These are phyloP conservation scores for Emergomyces orientalis DNA, from an alignment of 2,329 filamentous ascomycete genomes.

Conservation along the genomic window DNA sequence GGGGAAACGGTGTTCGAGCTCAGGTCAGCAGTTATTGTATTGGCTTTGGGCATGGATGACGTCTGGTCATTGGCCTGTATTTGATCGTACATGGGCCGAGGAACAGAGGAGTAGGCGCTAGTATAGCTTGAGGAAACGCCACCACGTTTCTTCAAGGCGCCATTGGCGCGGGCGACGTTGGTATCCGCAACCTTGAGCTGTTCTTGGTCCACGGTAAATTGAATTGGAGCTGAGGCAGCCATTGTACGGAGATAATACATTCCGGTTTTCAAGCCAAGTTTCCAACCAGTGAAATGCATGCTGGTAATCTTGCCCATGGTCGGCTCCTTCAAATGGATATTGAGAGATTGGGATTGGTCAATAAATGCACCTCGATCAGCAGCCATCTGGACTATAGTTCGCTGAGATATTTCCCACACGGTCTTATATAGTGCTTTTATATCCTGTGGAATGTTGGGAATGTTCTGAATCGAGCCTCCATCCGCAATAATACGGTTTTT, in stretches of 20 bases:
- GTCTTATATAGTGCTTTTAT: constrained; percentile 99
- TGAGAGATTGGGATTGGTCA: constrained; percentile 96
- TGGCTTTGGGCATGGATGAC: constrained; percentile 21
- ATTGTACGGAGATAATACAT: constrained; percentile 99
- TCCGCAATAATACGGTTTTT: constrained; percentile 99
- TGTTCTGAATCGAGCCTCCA: constrained; percentile 89
- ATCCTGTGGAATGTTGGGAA: constrained; percentile 90
- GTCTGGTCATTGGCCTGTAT: constrained; percentile 24
- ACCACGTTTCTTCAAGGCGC: constrained; percentile 59
- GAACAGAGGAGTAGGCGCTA: constrained; percentile 51
- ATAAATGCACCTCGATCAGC: constrained; percentile 98
- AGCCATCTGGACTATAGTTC: constrained; percentile 92
- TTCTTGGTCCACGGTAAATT: constrained; percentile 98
- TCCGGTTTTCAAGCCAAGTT: constrained; percentile 96
- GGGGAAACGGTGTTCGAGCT: constrained; percentile 51
- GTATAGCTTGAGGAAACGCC: constrained; percentile 49
- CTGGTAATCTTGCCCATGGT: constrained; percentile 99
- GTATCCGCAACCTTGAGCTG: constrained; percentile 80
- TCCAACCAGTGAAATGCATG: constrained; percentile 99
- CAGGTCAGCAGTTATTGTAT: constrained; percentile 41
- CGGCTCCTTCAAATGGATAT: constrained; percentile 98
- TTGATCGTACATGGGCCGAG: constrained; percentile 54
- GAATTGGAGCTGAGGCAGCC: constrained; percentile 91
- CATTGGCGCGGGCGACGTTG: constrained; percentile 56
- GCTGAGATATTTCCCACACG: constrained; percentile 98